Evolutionary conservation across 163 green algal genomes (phyloP), one percentile per base, ranked within the genome.

Genomic region (Smithsoniella earleae): DNA sequence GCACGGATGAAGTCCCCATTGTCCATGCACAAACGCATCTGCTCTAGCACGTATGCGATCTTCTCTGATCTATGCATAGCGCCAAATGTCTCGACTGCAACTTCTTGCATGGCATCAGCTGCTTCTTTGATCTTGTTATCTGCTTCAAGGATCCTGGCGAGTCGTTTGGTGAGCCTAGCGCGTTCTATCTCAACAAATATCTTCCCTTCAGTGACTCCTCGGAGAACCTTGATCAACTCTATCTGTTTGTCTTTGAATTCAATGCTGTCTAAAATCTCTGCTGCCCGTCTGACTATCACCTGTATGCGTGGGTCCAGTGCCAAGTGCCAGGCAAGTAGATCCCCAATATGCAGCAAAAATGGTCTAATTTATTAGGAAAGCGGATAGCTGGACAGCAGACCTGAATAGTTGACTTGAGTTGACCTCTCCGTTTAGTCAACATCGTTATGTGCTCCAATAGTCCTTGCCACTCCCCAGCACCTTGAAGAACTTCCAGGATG

Each of bases 121-220:
- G 94, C 94, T 74, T 96, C 92, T 13, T 81, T 77, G 16, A 97
- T 82, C 4, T 95, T 87, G 30, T 93, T 94, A 66, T 95, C 87
- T 22, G 79, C 82, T 78, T 98, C 94, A 54, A 89, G 88, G 37
- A 97, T 95, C 30, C 65, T 73, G 0, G 94, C 94, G 65, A 98
- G 84, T 69, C 82, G 83, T 46, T 85, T 84, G 2, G 88, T 95
- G 49, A 98, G 82, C 18, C 93, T 82, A 8, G 93, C 93, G 3
- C 93, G 83, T 85, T 98, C 93, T 75, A 98, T 97, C 86, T 98
- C 93, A 46, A 98, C 92, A 79, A 95, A 98, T 44, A 98, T 98
- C 87, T 90, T 90, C 75, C 81, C 79, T 83, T 85, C 80, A 28
- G 94, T 97, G 5, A 98, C 88, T 20, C 84, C 79, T 74, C 92